Evolutionary conservation across 2,329 filamentous ascomycete species (phyloP).

Genomic region (Neopestalotiopsis clavispora): DNA sequence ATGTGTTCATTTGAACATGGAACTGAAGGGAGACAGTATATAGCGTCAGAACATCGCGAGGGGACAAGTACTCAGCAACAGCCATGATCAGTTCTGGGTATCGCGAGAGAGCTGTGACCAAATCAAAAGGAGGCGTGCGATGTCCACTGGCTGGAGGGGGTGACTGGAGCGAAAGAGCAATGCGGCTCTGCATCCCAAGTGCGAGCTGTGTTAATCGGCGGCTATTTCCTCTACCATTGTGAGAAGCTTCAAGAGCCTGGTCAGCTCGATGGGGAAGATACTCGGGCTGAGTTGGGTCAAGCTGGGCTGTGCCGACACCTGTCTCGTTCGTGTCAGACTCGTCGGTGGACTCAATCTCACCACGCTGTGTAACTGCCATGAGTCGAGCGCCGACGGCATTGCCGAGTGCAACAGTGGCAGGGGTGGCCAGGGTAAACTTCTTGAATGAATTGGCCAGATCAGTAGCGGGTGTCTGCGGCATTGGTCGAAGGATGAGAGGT

Average conservation of each 20-base stretch:
- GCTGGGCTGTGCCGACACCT: background rate
- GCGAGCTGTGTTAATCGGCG: background rate
- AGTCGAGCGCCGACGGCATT: background rate
- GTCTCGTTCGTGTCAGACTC: background rate
- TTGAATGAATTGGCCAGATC: background rate
- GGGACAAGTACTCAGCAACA: conserved; percentile 45
- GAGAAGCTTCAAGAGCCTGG: background rate
- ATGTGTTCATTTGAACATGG: conserved; percentile 55
- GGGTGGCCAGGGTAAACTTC: conserved; percentile 13
- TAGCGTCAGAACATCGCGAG: conserved; percentile 54
- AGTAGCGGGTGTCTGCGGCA: background rate
- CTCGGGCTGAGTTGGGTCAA: background rate
- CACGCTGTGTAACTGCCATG: background rate
- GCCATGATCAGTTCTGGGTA: conserved; percentile 42
- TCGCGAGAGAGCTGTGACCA: background rate
- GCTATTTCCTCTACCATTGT: background rate
- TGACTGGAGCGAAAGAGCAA: background rate
- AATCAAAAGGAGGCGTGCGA: background rate
- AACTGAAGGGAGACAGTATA: conserved; percentile 61
- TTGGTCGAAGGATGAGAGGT: background rate
- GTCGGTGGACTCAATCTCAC: background rate
- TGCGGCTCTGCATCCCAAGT: background rate
- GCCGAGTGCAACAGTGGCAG: conserved; percentile 6
- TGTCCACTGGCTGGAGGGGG: background rate
- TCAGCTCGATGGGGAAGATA: background rate